Base-by-base conservation (phyloP, 164 flowering plant species). In the Macadamia integrifolia region DNA sequence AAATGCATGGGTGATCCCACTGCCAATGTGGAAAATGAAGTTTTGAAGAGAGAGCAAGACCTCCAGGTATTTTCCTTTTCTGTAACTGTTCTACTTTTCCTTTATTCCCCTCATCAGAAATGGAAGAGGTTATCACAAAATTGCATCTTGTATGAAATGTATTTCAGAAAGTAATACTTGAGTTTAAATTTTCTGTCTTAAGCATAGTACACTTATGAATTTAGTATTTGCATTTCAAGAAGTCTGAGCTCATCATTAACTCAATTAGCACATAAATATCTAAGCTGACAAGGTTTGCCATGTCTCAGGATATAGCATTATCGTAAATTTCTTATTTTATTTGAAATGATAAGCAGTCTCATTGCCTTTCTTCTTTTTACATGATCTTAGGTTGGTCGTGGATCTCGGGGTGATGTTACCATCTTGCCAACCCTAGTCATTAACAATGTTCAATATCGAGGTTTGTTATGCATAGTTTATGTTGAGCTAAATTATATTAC, bases 351-450 rank as follows among this genome's bases (percentile, higher is more conserved):
- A 50, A 40, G 40, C 46, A 12, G 61, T 49, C 62, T 62, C 28
- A 60, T 56, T 42, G 18, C 14, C n/a, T 57, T 46, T 64, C 0
- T 64, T 66, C 56, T 65, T 6, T 9, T 58, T 66, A 32, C 23
- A 53, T 31, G 60, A 62, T 65, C 57, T 23, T 66, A 92, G 98
- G 81, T 89, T 75, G 98, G 98, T 6, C 78, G 75, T 73, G 98
- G 97, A 73, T 76, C 89, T 65, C 97, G 95, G 58, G 92, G 98
- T 11, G 98, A 93, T 75, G 88, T 93, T 66, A 87, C 98, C 70
- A 93, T 93, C 77, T 84, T 93, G 82, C 98, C 98, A 52, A 93
- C 98, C 29, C 74, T 93, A 73, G 90, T 93, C 50, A 81, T 93
- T 59, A 93, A 93, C 63, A 73, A 89, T 69, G 87, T 80, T n/a